A percentile compares a stretch with the other conserved stretches of the same genome.
Conservation (phyloP, 1,284 basidiomycete species). For the Marasmius oreades region DNA sequence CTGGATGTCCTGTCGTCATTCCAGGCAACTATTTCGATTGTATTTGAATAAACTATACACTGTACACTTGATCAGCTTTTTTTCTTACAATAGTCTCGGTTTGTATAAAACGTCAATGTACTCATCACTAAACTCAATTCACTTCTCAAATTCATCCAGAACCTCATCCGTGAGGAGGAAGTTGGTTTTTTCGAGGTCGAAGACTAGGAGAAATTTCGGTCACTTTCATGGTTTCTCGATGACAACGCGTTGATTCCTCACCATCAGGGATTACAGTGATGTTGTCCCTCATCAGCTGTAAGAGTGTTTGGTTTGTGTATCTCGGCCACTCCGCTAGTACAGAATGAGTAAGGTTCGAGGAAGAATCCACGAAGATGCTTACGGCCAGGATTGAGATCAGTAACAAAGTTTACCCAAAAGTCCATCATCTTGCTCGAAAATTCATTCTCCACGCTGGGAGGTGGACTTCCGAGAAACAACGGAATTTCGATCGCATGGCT, state of each 20-base stretch:
- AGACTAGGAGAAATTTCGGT: constrained; percentile 31
- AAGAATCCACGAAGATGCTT: constrained; percentile 10
- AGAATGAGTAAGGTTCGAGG: background rate
- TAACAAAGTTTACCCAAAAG: constrained; percentile 52
- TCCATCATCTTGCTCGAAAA: constrained; percentile 46
- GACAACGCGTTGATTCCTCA: constrained; percentile 21
- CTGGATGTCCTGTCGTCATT: constrained; percentile 33
- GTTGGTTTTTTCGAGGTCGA: constrained; percentile 34
- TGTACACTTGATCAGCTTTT: background rate
- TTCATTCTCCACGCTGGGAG: constrained; percentile 35
- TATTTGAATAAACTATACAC: constrained; percentile 13
- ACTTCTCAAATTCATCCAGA: constrained; percentile 45
- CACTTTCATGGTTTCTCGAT: background rate
- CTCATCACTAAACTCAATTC: no score
- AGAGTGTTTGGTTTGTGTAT: constrained; percentile 33
- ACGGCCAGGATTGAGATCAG: constrained; percentile 52
- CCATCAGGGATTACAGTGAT: constrained; percentile 48
- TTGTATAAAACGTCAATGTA: background rate
- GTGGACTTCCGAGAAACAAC: constrained; percentile 45
- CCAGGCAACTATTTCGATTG: constrained; percentile 36
- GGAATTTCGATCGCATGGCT: constrained; percentile 47
- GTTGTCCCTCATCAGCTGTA: constrained; percentile 48
- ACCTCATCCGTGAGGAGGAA: constrained; percentile 40
- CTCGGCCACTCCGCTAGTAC: constrained; percentile 40
- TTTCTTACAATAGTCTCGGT: background rate